Base-by-base conservation (phyloP, 306 rosid genomes). In the Lupinus albus region DNA sequence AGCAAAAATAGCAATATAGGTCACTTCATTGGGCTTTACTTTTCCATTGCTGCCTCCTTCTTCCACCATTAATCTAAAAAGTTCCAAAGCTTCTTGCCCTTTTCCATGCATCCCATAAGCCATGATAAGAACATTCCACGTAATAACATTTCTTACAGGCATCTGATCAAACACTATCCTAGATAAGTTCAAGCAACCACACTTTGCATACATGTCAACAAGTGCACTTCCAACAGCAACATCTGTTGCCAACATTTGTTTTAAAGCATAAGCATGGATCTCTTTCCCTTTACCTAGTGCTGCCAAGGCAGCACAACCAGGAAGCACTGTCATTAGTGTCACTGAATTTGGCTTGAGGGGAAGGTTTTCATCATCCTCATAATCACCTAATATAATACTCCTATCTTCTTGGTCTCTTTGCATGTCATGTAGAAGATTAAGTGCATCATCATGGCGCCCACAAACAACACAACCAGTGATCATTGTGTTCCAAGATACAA, bases 81-180 rank as follows among this genome's bases (percentile, higher is more conserved):
- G 79, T 61, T 84, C 69, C 64, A 88, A 72, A 64, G 92, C 95
- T 50, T 91, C 89, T 51, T 61, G 73, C 42, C 88, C 97, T 81
- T 71, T 82, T 9, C 97, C 97, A 47, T 91, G 97, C 97, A 88
- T 91, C 61, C 97, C 97, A 25, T 82, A 84, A 20, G 95, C 95
- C 95, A 91, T 86, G 72, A 88, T 86, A 64, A 91, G 85, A 69
- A 78, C 92, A 70, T 91, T 91, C 97, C 97, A 91, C 12, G 95
- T 86, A 63, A 91, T 88, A 59, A 83, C 78, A 68, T 91, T 91
- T 78, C 79, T 84, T 3, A 79, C 5, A 16, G 86, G 85, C 86
- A 91, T 88, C 73, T 68, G 89, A 81, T 88, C 82, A 64, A 91
- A 91, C 63, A 80, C 79, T 35, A 77, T 71, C 73, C 81, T 82